Evolutionary conservation across 805 yeast genomes (phyloP).

Genomic region (Lachancea kluyveri): DNA sequence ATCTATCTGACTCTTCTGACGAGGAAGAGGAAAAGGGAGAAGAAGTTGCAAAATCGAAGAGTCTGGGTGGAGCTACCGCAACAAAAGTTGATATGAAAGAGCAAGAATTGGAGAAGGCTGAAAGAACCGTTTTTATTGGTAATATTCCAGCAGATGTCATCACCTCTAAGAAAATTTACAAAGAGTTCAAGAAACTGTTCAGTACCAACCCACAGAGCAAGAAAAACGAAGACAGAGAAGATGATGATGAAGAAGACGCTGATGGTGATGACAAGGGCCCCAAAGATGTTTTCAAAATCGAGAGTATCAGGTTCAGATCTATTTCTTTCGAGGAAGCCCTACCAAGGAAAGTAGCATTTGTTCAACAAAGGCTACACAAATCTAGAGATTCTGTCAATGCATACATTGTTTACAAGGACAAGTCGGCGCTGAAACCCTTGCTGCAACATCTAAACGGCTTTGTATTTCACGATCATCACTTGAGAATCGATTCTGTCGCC

Average conservation of each 20-base stretch:
- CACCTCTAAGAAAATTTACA: slow-evolving; percentile 53
- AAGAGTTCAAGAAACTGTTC: slow-evolving; percentile 62
- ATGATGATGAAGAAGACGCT: slow-evolving; percentile 9
- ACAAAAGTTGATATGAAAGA: slow-evolving; percentile 55
- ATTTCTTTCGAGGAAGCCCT: slow-evolving; percentile 81
- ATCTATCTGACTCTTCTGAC: slow-evolving; percentile 17
- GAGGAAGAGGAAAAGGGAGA: slow-evolving; percentile 24
- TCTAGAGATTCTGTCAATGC: slow-evolving; percentile 81
- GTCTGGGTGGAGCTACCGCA: slow-evolving; percentile 32
- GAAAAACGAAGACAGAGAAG: slow-evolving; percentile 6
- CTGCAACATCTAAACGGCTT: slow-evolving; percentile 53
- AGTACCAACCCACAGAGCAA: slow-evolving; percentile 10
- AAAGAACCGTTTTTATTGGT: slow-evolving; percentile 81
- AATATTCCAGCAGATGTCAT: slow-evolving; percentile 66
- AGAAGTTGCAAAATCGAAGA: slow-evolving; percentile 14
- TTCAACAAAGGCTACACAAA: slow-evolving; percentile 68
- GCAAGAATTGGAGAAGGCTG: slow-evolving; percentile 74
- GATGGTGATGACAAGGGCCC: too few species aligned
- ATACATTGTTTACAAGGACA: slow-evolving; percentile 69
- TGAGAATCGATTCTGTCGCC: slow-evolving; percentile 88
- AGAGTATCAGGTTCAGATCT: slow-evolving; percentile 85
- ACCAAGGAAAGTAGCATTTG: slow-evolving; percentile 89
- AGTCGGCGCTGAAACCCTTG: slow-evolving; percentile 34
- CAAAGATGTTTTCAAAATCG: slow-evolving; percentile 39
- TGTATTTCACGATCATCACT: slow-evolving; percentile 63